Evolutionary conservation across 2,329 filamentous ascomycete species (phyloP).

Genomic region (Cladosporium sp.): DNA sequence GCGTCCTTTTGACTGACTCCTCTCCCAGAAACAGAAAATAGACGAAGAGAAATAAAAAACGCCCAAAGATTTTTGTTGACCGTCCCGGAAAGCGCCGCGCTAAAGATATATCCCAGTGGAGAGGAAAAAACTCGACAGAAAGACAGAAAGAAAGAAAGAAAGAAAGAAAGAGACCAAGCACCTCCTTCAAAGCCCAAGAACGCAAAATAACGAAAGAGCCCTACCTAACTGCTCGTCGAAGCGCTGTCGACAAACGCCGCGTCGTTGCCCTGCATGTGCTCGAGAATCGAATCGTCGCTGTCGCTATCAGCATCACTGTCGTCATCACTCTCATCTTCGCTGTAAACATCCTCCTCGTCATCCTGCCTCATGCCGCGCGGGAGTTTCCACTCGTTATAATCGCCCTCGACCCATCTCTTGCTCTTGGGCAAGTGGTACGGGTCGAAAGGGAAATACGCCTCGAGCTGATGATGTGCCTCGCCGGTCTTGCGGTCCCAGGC

Average conservation of each 20-base stretch:
- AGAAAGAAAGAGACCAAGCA: no score
- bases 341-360: constrained; percentile 45
- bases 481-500: constrained; percentile 53
- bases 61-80: background rate
- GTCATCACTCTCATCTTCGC: constrained; percentile 41
- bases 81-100: background rate
- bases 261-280: background rate
- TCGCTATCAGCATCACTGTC: constrained; percentile 34
- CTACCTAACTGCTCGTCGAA: constrained; percentile 14
- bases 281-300: constrained; percentile 6
- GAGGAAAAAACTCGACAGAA: no score
- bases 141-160: no score
- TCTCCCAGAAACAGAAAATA: no score
- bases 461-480: constrained; percentile 78
- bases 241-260: constrained; percentile 12
- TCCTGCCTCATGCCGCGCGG: constrained; percentile 60
- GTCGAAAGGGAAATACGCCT: constrained; percentile 96
- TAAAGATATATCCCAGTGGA: background rate
- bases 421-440: constrained; percentile 88
- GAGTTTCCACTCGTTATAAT: constrained; percentile 77
- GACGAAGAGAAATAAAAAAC: background rate
- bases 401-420: constrained; percentile 78
- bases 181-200: no score
- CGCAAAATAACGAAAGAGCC: background rate
- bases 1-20: no score